Conservation (phyloP, 768 basidiomycete species). For the Leccinum pellstonianum region DNA sequence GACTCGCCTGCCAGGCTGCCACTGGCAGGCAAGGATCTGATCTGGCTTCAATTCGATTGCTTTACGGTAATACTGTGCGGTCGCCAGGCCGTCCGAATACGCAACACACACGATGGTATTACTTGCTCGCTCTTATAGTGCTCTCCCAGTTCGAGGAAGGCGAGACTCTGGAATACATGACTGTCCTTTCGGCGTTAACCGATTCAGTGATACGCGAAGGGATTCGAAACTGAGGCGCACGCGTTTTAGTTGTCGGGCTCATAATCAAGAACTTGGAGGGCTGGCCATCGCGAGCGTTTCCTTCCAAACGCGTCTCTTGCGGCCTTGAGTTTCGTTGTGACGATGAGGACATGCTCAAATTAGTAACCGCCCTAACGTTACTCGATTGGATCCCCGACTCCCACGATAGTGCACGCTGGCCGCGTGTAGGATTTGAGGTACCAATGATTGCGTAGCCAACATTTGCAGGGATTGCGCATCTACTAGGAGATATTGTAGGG, state of each 20-base stretch:
- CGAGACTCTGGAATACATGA: constrained; percentile 81
- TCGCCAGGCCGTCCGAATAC: constrained; percentile 17
- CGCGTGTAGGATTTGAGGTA: too few relatives aligned
- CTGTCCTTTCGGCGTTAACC: constrained; percentile 39
- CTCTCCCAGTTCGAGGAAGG: constrained; percentile 73
- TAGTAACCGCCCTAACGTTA: neutral
- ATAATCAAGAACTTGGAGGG: constrained; percentile 62
- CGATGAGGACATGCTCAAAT: constrained; percentile 24
- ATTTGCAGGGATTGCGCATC: too few relatives aligned
- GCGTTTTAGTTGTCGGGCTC: constrained; percentile 79
- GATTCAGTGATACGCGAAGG: neutral
- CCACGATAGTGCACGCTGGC: too few relatives aligned
- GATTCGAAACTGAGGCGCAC: neutral
- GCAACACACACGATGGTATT: constrained; percentile 32
- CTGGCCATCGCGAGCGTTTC: constrained; percentile 81
- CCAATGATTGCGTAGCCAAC: too few relatives aligned
- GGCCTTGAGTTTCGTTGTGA: constrained; percentile 74
- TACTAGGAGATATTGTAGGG: too few relatives aligned
- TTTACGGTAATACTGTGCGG: constrained; percentile 66
- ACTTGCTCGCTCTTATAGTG: constrained; percentile 83
- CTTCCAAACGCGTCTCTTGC: constrained; percentile 73
- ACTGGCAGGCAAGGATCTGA: constrained; percentile 56
- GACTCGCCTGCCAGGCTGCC: constrained; percentile 63
- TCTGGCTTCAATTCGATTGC: constrained; percentile 67
- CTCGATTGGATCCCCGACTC: too few relatives aligned